Conservation (phyloP, 192 early-diverging fungal genomes). For the Umbelopsis vinacea region DNA sequence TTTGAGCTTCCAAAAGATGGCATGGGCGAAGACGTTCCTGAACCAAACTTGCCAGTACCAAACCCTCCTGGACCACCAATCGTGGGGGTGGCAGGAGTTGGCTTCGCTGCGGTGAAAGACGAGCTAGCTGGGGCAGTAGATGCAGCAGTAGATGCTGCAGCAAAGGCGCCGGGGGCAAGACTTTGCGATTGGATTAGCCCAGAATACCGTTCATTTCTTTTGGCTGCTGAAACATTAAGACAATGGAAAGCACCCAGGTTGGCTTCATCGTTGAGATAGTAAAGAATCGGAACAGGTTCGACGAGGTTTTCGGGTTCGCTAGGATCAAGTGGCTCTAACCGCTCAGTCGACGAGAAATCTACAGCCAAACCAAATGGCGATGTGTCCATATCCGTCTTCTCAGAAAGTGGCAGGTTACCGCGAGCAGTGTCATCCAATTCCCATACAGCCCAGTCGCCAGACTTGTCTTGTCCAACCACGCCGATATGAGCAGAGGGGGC, state of each 20-base stretch:
- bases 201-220: slow-evolving; percentile 40
- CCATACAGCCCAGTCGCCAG: slow-evolving; percentile 70
- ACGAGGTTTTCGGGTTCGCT: slow-evolving; percentile 53
- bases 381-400: slow-evolving; percentile 61
- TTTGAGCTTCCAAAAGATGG: neutral
- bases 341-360: slow-evolving; percentile 70
- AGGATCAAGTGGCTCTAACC: slow-evolving; percentile 55
- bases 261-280: slow-evolving; percentile 70
- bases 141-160: neutral
- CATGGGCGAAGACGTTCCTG: neutral
- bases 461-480: slow-evolving; percentile 47
- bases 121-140: neutral
- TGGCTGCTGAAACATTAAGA: slow-evolving; percentile 59
- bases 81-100: neutral
- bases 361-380: slow-evolving; percentile 72
- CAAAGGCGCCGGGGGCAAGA: neutral
- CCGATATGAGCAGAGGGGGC: slow-evolving; percentile 51
- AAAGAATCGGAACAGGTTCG: slow-evolving; percentile 70
- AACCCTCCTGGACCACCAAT: slow-evolving; percentile 22
- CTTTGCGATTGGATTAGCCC: slow-evolving; percentile 44
- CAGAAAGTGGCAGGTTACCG: slow-evolving; percentile 62
- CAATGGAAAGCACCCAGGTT: slow-evolving; percentile 69
- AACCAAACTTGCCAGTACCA: neutral
- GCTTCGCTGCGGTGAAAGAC: neutral
- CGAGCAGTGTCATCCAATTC: slow-evolving; percentile 60